Percentiles rank a stretch among this genome's conserved stretches.
Evolutionary conservation across 352 stramenopile species (phyloP).

Genomic region (Phytophthora idaei): DNA sequence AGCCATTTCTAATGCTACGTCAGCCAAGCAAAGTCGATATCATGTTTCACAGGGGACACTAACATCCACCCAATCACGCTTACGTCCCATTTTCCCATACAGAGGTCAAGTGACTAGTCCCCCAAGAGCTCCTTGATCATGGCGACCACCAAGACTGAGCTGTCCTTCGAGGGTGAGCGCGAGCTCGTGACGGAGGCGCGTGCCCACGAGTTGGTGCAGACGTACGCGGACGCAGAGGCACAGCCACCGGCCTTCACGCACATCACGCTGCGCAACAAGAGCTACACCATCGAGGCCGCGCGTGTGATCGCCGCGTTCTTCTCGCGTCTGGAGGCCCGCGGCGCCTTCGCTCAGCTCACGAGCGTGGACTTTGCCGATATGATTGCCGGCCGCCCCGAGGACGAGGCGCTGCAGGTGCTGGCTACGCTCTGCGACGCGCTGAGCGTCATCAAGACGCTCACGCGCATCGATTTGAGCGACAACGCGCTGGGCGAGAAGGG

Average conservation of each 20-base stretch:
- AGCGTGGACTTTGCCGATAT: slow-evolving; percentile 90
- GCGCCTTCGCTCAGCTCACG: slow-evolving; percentile 62
- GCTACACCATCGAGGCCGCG: slow-evolving; percentile 82
- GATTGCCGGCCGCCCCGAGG: slow-evolving; percentile 82
- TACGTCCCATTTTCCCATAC: slow-evolving; percentile 14
- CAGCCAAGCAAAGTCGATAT: neutral
- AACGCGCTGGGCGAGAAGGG: slow-evolving; percentile 96
- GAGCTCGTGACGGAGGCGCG: slow-evolving; percentile 80
- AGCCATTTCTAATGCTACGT: slow-evolving; percentile 18
- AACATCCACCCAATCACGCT: neutral
- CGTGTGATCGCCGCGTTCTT: slow-evolving; percentile 81
- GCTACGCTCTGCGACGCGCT: slow-evolving; percentile 80
- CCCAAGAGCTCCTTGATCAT: slow-evolving; percentile 12
- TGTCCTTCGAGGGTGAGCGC: slow-evolving; percentile 77
- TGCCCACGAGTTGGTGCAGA: slow-evolving; percentile 66
- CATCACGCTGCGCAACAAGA: slow-evolving; percentile 90
- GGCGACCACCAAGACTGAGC: slow-evolving; percentile 37
- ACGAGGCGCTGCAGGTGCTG: slow-evolving; percentile 86
- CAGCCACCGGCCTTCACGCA: slow-evolving; percentile 59
- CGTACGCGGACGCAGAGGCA: slow-evolving; percentile 45
- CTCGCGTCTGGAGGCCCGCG: slow-evolving; percentile 45
- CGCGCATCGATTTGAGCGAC: slow-evolving; percentile 91
- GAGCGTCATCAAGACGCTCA: slow-evolving; percentile 71
- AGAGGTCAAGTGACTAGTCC: slow-evolving; percentile 16
- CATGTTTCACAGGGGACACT: neutral